Conservation (phyloP, 495 filamentous ascomycete genomes). For the Lasiosphaeria hispida region DNA sequence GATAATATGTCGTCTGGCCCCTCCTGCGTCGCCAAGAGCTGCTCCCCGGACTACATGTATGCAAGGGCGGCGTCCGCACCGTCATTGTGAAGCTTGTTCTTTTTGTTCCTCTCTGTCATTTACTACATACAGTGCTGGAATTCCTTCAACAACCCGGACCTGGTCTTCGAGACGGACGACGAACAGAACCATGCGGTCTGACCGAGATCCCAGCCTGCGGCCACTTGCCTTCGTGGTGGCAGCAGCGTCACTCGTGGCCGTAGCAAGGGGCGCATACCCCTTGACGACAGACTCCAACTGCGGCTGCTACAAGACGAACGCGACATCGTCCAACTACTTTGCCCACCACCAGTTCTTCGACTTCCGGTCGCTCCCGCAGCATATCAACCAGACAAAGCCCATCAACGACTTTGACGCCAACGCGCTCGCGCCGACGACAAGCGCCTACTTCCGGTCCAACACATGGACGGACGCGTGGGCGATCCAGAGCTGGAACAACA, state of each 20-base stretch:
- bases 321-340: slow-evolving; percentile 54
- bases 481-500: slow-evolving; percentile 59
- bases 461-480: slow-evolving; percentile 53
- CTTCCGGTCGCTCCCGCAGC: slow-evolving; percentile 53
- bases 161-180: not conserved
- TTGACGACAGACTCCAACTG: slow-evolving; percentile 45
- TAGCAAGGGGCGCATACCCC: slow-evolving; percentile 29
- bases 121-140: no score
- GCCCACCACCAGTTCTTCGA: slow-evolving; percentile 65
- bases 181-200: not conserved
- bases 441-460: slow-evolving; percentile 36
- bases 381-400: slow-evolving; percentile 25
- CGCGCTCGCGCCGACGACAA: slow-evolving; percentile 32
- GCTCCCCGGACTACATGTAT: no score
- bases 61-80: no score
- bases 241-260: slow-evolving; percentile 14
- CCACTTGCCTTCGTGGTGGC: slow-evolving; percentile 19
- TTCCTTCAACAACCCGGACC: not conserved
- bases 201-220: not conserved
- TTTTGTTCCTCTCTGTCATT: no score
- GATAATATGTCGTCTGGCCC: slow-evolving; percentile 6
- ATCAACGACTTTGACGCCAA: slow-evolving; percentile 26
- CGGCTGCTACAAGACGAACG: slow-evolving; percentile 48
- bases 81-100: no score
- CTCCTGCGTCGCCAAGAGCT: no score